Conservation (phyloP, 2,329 filamentous ascomycete species). For the Ophiocordyceps australis region DNA sequence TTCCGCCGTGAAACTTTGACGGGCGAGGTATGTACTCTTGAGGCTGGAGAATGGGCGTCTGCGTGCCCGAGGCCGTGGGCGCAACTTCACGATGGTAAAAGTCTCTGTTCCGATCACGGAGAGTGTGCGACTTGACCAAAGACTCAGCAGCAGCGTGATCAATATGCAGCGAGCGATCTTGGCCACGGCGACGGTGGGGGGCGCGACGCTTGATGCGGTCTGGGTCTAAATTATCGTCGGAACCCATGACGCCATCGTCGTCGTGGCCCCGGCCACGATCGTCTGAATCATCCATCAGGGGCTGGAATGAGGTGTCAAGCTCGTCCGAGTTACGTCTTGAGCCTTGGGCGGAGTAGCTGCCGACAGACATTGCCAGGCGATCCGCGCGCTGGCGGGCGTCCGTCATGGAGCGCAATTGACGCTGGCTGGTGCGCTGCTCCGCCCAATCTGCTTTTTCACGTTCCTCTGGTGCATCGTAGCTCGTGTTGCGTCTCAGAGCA, state of each 20-base stretch:
- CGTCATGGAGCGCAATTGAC: constrained; percentile 19
- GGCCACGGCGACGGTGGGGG: constrained; percentile 8
- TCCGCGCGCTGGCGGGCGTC: constrained; percentile 20
- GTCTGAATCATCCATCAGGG: constrained; percentile 12
- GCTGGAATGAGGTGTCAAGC: constrained; percentile 13
- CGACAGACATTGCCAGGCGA: constrained; percentile 19
- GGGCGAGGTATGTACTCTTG: constrained; percentile 46
- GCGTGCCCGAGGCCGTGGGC: constrained; percentile 17
- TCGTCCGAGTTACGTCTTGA: constrained; percentile 17
- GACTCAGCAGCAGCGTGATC: constrained; percentile 13
- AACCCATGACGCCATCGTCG: constrained; percentile 5
- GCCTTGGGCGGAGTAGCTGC: constrained; percentile 16
- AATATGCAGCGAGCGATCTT: constrained; percentile 5
- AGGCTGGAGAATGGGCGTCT: constrained; percentile 21
- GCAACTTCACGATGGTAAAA: constrained; percentile 11
- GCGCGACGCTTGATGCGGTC: constrained; percentile 7
- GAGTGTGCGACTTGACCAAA: constrained; percentile 15
- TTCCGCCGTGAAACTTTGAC: constrained; percentile 50
- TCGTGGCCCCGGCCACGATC: constrained; percentile 5
- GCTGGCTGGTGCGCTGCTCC: constrained; percentile 16
- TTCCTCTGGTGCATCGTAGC: constrained; percentile 21
- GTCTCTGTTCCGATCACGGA: constrained; percentile 9
- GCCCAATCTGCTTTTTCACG: constrained; percentile 19
- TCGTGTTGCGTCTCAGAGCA: constrained; percentile 22
- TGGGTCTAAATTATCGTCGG: constrained; percentile 1